Evolutionary conservation across 306 rosid species (phyloP).

Genomic region (Carpinus viminea): DNA sequence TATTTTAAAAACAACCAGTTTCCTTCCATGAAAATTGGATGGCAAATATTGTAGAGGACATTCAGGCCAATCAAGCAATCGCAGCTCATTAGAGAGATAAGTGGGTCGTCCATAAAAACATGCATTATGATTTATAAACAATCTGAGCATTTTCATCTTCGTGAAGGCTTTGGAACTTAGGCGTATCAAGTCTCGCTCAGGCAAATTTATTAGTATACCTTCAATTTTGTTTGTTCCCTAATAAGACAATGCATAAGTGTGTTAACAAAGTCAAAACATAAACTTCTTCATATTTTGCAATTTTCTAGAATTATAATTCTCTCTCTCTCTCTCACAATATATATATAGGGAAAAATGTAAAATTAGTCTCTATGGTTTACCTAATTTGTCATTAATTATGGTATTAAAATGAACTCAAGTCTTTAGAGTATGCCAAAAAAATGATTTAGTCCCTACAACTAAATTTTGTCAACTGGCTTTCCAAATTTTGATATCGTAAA

Average conservation of each 20-base stretch:
- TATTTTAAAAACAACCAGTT: neutral
- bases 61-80: neutral
- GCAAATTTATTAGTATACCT: neutral
- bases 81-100: neutral
- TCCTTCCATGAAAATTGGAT: neutral
- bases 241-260: neutral
- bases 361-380: no score
- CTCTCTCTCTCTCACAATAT: no score
- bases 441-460: no score
- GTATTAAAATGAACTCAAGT: no score
- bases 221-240: neutral
- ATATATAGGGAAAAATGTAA: no score
- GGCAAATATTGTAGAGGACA: no score
- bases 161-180: neutral
- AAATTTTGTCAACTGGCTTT: no score
- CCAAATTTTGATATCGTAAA: no score
- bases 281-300: neutral
- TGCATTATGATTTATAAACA: neutral
- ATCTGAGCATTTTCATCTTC: neutral
- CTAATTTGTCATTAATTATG: no score
- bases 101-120: neutral
- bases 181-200: neutral
- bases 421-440: no score
- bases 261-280: neutral
- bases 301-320: neutral